A percentile compares a stretch with the other conserved stretches of the same genome.
Evolutionary conservation across 176 grass and related monocot genomes (phyloP).

Genomic region (Aegilops tauschii): DNA sequence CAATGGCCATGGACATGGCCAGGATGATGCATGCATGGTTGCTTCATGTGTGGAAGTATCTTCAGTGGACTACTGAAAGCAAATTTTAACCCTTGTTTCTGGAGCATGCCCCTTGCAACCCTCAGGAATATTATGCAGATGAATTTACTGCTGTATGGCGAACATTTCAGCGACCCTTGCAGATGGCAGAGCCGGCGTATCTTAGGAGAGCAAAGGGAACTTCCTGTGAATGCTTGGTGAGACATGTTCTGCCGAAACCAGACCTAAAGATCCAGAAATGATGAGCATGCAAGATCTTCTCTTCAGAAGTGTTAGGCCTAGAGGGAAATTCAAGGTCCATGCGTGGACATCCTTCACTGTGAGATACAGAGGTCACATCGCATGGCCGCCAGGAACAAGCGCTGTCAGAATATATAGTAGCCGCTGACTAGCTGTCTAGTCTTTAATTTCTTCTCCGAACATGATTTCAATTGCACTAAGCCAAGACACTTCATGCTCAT

Average conservation of each 20-base stretch:
- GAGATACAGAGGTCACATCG: background rate
- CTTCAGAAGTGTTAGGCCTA: background rate
- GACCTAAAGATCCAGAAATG: background rate
- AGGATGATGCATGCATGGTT: background rate
- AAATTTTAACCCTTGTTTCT: background rate
- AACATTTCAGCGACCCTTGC: background rate
- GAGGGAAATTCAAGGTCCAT: slow-evolving; percentile 4
- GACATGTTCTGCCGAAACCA: background rate
- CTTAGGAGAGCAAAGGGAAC: background rate
- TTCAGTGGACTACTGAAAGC: background rate
- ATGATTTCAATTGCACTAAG: too few species aligned
- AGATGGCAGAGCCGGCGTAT: background rate
- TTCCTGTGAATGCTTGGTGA: background rate
- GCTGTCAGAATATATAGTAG: background rate
- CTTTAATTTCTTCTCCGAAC: background rate
- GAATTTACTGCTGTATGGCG: background rate
- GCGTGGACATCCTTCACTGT: background rate
- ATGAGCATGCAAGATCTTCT: background rate
- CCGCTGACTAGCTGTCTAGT: background rate
- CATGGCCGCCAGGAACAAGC: background rate
- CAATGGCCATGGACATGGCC: slow-evolving; percentile 12
- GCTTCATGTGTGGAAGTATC: background rate
- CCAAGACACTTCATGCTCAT: background rate
- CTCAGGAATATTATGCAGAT: background rate
- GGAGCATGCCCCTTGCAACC: background rate